phyloP scores from a whole-genome alignment of 2,329 filamentous ascomycete genomes.

The Achaetomium macrosporum region DNA sequence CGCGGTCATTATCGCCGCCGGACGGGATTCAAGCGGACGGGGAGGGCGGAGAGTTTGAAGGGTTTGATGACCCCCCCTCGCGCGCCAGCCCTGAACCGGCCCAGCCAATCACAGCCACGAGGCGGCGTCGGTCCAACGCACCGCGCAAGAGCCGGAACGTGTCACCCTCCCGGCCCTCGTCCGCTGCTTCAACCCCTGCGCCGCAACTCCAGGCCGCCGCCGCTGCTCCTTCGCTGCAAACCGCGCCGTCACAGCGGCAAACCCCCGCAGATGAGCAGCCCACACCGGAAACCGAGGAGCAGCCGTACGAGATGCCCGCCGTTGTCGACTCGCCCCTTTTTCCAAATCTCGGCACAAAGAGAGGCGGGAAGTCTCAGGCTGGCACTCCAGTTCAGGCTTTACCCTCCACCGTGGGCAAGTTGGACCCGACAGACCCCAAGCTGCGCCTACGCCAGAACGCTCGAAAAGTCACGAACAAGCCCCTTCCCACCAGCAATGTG shows the following conservation, averaged over 20 bases:
- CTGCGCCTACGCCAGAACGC: conserved; percentile 27
- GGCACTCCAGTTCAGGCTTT: conserved; percentile 16
- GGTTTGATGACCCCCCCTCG: conserved; percentile 20
- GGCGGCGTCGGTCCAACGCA: conserved; percentile 25
- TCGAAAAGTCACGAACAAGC: conserved; percentile 28
- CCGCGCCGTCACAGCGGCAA: conserved; percentile 8
- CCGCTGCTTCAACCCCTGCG: conserved; percentile 17
- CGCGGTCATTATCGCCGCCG: conserved; percentile 28
- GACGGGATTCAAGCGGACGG: conserved; percentile 18
- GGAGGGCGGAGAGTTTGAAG: conserved; percentile 15
- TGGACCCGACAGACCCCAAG: conserved; percentile 25
- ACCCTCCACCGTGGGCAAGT: conserved; percentile 24
- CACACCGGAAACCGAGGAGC: conserved; percentile 18
- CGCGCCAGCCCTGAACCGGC: conserved; percentile 21
- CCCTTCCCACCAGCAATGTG: conserved; percentile 8
- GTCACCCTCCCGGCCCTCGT: conserved; percentile 22
- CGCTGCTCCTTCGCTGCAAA: conserved; percentile 8
- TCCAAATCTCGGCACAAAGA: conserved; percentile 25
- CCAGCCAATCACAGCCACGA: conserved; percentile 27
- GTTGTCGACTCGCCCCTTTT: conserved; percentile 24
- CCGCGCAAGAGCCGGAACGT: conserved; percentile 29
- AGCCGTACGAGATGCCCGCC: conserved; percentile 26
- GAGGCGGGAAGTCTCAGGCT: conserved; percentile 26
- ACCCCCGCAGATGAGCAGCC: conserved; percentile 11
- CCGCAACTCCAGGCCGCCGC: conserved; percentile 13